Conservation (phyloP, 225 moss, liverwort and hornwort genomes). For the Polytrichum commune region DNA sequence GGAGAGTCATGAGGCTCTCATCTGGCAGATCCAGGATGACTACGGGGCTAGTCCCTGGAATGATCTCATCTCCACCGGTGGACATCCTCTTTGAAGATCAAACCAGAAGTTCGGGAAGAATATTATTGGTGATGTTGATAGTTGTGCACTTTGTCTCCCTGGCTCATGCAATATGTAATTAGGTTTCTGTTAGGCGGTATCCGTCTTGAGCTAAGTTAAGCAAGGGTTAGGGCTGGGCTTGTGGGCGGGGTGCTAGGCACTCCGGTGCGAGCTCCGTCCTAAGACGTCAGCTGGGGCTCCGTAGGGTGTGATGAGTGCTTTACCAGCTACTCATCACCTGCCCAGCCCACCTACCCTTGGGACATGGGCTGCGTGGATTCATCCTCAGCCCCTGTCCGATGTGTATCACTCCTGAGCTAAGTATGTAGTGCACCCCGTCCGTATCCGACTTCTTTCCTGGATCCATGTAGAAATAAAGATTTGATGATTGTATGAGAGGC, state of each 20-base stretch:
- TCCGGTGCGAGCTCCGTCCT: not conserved
- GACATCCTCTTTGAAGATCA: too few species aligned
- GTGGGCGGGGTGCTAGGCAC: conserved; percentile 50
- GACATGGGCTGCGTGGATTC: conserved; percentile 21
- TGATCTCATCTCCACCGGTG: too few species aligned
- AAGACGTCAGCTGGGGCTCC: conserved; percentile 25
- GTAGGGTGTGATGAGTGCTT: conserved; percentile 76
- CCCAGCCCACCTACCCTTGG: conserved; percentile 55
- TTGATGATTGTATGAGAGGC: too few species aligned
- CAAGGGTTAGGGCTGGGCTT: conserved; percentile 11
- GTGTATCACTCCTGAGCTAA: conserved; percentile 62
- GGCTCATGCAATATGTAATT: too few species aligned
- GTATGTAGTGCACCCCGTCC: conserved; percentile 12
- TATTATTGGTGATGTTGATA: too few species aligned
- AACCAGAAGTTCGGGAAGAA: too few species aligned
- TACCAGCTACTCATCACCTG: conserved; percentile 22
- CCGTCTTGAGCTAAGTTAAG: conserved; percentile 52
- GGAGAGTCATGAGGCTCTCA: too few species aligned
- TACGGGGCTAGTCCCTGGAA: too few species aligned
- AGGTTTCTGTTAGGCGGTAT: conserved; percentile 30
- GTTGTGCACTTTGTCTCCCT: too few species aligned
- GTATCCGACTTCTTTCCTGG: not conserved
- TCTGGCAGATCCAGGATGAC: too few species aligned
- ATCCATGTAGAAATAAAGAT: not conserved
- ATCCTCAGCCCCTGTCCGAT: conserved; percentile 21